Base-by-base conservation (phyloP, 768 basidiomycete species). In the Termitomyces eurrhizus region DNA sequence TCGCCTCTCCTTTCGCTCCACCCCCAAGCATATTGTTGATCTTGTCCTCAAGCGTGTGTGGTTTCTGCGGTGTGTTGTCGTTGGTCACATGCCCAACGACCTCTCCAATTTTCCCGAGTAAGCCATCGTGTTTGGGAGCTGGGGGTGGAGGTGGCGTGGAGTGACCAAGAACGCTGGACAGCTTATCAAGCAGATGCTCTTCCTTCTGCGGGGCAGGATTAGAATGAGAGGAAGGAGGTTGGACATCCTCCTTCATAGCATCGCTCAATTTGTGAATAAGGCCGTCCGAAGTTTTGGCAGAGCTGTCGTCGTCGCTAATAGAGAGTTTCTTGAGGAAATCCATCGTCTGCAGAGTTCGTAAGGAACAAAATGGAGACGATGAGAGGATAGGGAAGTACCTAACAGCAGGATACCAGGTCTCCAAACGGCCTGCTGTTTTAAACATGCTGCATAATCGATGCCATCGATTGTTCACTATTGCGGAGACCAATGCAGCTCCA, bases 11-110 rank as follows among this genome's bases (percentile, higher is more conserved):
- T 44, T 56, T 59, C 3, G 58, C 41, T 14, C 66, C 66, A 14
- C 68, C 68, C 2, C 68, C 68, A n/a, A 68, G 56, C 37, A 55
- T 52, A 14, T 56, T 53, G 42, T 67, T 64, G 29, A 68, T 64
- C 58, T 68, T 68, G 37, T 64, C 68, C 21, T 39, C 61, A 8
- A 68, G 29, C 29, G 58, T 57, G 35, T 64, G 56, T n/a, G 60
- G 65, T 60, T 66, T 67, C 39, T 46, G 18, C 11, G 62, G 66
- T 36, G 58, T 51, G 29, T 61, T 52, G 7, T 59, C 51, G 18
- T 63, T 50, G 37, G 61, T 60, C 41, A 46, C 42, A 57, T 61
- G 49, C 3, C 62, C 64, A 0, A 63, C 45, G 13, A 57, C 64
- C 18, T 57, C 62, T 18, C 49, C 63, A 21, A 66, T 24, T 41